Percentiles rank a stretch among this genome's conserved stretches.
Evolutionary conservation across 164 flowering plant species (phyloP).

Genomic region (Litsea cubeba): DNA sequence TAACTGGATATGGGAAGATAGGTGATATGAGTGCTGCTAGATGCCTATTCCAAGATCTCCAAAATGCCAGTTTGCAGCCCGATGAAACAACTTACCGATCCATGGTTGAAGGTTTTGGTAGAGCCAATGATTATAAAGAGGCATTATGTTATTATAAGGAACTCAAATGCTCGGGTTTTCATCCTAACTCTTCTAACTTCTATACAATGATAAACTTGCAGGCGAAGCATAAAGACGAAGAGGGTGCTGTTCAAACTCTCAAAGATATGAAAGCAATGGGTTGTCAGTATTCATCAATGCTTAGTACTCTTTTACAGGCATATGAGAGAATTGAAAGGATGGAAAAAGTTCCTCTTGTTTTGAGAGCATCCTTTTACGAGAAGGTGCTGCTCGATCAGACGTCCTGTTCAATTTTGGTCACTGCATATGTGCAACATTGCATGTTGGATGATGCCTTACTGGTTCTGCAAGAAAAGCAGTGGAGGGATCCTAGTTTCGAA

Average conservation of each 20-base stretch:
- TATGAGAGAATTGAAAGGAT: constrained; percentile 66
- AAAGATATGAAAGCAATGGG: constrained; percentile 72
- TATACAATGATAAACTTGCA: constrained; percentile 73
- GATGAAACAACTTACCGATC: constrained; percentile 91
- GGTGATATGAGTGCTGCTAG: constrained; percentile 64
- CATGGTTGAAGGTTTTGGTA: constrained; percentile 95
- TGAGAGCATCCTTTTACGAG: constrained; percentile 57
- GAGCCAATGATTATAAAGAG: constrained; percentile 48
- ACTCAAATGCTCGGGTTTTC: constrained; percentile 54
- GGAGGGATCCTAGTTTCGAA: constrained; percentile 75
- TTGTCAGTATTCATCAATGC: constrained; percentile 75
- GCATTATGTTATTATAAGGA: constrained; percentile 57
- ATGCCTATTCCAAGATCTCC: constrained; percentile 34
- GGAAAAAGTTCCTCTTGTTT: constrained; percentile 48
- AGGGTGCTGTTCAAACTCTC: constrained; percentile 50
- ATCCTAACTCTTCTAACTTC: constrained; percentile 77
- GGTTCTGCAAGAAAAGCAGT: constrained; percentile 52
- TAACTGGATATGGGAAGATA: constrained; percentile 81
- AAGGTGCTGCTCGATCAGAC: constrained; percentile 62
- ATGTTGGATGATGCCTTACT: constrained; percentile 65
- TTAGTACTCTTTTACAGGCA: constrained; percentile 67
- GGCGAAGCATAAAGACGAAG: constrained; percentile 60
- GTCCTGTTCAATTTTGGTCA: constrained; percentile 69
- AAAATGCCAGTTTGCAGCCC: constrained; percentile 50
- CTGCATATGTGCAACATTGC: constrained; percentile 69